Percentiles rank a stretch among this genome's conserved stretches.
phyloP scores from a whole-genome alignment of 305 asterid species.

The Fraxinus greggii region DNA sequence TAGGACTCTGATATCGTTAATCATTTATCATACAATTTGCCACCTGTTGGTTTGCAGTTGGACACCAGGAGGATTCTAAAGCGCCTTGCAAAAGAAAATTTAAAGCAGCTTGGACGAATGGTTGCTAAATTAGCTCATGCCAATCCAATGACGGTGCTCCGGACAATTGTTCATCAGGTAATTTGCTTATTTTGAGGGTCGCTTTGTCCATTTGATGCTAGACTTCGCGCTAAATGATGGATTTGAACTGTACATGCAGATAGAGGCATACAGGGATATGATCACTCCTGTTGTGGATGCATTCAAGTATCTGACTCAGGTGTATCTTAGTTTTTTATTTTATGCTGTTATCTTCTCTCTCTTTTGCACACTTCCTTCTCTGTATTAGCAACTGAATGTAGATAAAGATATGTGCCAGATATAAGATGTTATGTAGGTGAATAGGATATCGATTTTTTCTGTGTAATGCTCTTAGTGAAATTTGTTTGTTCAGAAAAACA shows the following conservation, averaged over 20 bases:
- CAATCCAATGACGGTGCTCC: constrained; percentile 97
- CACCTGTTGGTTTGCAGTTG: constrained; percentile 51
- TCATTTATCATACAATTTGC: constrained; percentile 22
- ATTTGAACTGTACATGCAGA: constrained; percentile 46
- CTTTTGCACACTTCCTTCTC: constrained; percentile 4
- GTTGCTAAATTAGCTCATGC: constrained; percentile 99
- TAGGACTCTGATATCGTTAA: constrained; percentile 12
- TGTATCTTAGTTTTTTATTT: constrained; percentile 25
- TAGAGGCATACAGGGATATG: constrained; percentile 99
- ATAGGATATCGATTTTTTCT: background rate
- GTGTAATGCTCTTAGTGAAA: background rate
- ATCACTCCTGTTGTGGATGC: constrained; percentile 99
- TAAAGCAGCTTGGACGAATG: constrained; percentile 99
- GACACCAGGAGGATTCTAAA: constrained; percentile 93
- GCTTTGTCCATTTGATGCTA: constrained; percentile 23
- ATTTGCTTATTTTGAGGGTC: constrained; percentile 4
- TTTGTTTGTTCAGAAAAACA: background rate
- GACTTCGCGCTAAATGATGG: constrained; percentile 29
- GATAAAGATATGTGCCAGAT: background rate
- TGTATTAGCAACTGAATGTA: background rate
- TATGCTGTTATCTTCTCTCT: constrained; percentile 12
- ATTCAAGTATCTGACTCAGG: constrained; percentile 97
- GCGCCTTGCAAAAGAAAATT: constrained; percentile 97
- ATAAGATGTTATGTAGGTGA: background rate
- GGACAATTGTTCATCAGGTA: constrained; percentile 97